phyloP scores from a whole-genome alignment of 148 eudicot species.

The Beta vulgaris region DNA sequence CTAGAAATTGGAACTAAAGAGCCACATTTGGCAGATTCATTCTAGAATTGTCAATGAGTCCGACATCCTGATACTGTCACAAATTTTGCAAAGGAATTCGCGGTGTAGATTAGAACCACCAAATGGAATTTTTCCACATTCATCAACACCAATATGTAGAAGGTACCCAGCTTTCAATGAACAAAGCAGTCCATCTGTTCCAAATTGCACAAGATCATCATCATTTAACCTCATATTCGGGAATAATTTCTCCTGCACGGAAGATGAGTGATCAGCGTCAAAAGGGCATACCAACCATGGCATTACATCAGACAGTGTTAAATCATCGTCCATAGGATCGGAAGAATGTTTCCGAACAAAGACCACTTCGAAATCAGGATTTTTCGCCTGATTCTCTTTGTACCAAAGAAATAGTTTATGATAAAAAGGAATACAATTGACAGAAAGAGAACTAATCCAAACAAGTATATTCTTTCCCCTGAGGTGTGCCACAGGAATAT shows the following conservation, averaged over 20 bases:
- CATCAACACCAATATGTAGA: too few species aligned
- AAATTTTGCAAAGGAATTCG: too few species aligned
- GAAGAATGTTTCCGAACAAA: neutral
- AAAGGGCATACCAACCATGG: neutral
- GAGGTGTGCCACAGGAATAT: neutral
- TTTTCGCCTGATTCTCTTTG: neutral
- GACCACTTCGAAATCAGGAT: neutral
- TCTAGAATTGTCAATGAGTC: too few species aligned
- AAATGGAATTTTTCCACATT: too few species aligned
- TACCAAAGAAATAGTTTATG: neutral
- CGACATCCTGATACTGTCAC: too few species aligned
- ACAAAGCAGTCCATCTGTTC: neutral
- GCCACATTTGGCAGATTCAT: too few species aligned
- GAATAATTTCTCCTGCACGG: neutral
- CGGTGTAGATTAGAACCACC: too few species aligned
- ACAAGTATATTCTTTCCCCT: neutral
- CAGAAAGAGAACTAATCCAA: neutral
- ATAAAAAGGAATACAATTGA: neutral
- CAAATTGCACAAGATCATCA: neutral
- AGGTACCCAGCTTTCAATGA: too few species aligned
- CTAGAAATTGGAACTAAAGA: too few species aligned
- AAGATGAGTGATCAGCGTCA: neutral
- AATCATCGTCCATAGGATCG: neutral
- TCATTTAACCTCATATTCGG: neutral
- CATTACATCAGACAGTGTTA: neutral